A percentile compares a stretch with the other conserved stretches of the same genome.
These are phyloP conservation scores for maize (Zea mays) DNA, from an alignment of 176 grass and related monocot species.

Conservation along the genomic window Zm-B73-REFERENCE-NAM-5.0 NC_050101.1:132281001-132281500, in stretches of 20 bases:
- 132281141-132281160: background rate
- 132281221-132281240: slow-evolving; percentile 5
- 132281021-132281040: background rate
- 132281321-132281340: slow-evolving; percentile 48
- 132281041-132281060: background rate
- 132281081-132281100: background rate
- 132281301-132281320: slow-evolving; percentile 58
- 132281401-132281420: slow-evolving; percentile 73
- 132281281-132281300: slow-evolving; percentile 72
- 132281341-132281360: slow-evolving; percentile 60
- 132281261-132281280: slow-evolving; percentile 87
- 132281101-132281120: background rate
- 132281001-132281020: background rate
- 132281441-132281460: slow-evolving; percentile 54
- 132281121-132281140: background rate
- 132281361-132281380: slow-evolving; percentile 52
- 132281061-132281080: background rate
- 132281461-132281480: slow-evolving; percentile 63
- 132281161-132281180: background rate
- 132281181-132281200: background rate
- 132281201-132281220: slow-evolving; percentile 18
- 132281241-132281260: slow-evolving; percentile 79
- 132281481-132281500: slow-evolving; percentile 43
- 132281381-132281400: slow-evolving; percentile 58
- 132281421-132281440: slow-evolving; percentile 48